Evolutionary conservation across 768 basidiomycete species (phyloP), one percentile per base, ranked within the genome.

Genomic region (Panaeolus cyanescens): DNA sequence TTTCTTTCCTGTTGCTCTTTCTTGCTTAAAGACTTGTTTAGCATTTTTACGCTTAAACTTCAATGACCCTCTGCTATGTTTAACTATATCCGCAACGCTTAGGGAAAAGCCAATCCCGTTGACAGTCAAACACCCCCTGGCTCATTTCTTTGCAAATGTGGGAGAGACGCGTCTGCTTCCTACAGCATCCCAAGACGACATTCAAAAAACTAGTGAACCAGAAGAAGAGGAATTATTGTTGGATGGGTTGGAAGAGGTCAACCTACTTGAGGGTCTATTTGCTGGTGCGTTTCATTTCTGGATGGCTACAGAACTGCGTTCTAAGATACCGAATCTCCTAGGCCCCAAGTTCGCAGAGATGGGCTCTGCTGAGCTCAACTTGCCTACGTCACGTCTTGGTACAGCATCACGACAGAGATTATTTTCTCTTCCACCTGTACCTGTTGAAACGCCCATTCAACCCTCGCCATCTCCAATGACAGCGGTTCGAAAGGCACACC

Each of bases 41-140:
- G 93, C 91, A 0, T 95, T 89, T 71, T 74, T 95, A 30, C 83
- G 87, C 32, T 85, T 93, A 15, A 79, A 82, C 32, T 84, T 90
- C 54, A 67, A 77, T 2, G 86, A 95, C 62, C 95, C 95, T 9
- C 73, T 96, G 10, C 82, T 97, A 28, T 94, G 90, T 67, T 74
- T 97, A 30, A 97, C 95, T 0, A 81, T 89, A 3, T 93, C 92
- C 2, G 82, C 88, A n/a, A 97, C 95, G 0, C 77, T 96, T n/a
- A 85, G 95, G 54, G 93, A 96, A 22, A 91, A 87, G 67, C 84
- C 89, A 0, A 70, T 91, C 6, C 66, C 81, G 1, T 69, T 73
- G 4, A 77, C 78, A 40, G 70, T 78, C 8, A 75, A 76, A 8
- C 80, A 83, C 64, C 83, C 84, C 5, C 72, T 85, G 3, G 67